Evolutionary conservation across 176 grass and related monocot genomes (phyloP).

Genomic region (Aegilops speltoides): DNA sequence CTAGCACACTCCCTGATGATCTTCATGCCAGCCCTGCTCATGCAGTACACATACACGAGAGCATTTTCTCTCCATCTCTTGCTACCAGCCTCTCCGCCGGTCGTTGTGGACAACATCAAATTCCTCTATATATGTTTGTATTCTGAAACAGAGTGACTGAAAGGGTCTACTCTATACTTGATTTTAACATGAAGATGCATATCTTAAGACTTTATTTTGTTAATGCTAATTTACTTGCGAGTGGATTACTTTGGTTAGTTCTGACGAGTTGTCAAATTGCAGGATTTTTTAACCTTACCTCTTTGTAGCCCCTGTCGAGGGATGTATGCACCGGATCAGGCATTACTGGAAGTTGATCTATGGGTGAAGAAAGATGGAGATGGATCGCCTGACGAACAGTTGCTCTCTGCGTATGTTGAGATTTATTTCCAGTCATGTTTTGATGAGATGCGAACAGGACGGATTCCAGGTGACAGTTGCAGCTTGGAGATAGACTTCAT

Average conservation of each 20-base stretch:
- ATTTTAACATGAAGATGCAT: neutral
- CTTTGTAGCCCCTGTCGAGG: constrained; percentile 4
- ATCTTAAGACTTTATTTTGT: neutral
- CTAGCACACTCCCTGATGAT: neutral
- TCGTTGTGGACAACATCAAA: neutral
- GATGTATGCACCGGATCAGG: neutral
- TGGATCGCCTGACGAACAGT: neutral
- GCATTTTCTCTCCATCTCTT: too few relatives aligned
- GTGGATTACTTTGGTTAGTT: neutral
- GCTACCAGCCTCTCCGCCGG: too few relatives aligned
- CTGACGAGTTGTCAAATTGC: neutral
- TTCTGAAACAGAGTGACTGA: neutral
- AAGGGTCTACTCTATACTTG: neutral
- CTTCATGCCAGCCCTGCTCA: neutral
- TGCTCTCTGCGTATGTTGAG: neutral
- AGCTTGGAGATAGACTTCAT: neutral
- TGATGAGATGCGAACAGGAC: neutral
- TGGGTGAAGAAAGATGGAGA: neutral
- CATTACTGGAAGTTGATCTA: constrained; percentile 1
- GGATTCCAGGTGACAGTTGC: neutral
- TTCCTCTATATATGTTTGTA: neutral
- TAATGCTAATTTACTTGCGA: neutral
- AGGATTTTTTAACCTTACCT: neutral
- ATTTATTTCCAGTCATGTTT: neutral
- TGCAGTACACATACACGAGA: neutral